phyloP scores from a whole-genome alignment of 306 rosid species.

The Lathyrus sativus region DNA sequence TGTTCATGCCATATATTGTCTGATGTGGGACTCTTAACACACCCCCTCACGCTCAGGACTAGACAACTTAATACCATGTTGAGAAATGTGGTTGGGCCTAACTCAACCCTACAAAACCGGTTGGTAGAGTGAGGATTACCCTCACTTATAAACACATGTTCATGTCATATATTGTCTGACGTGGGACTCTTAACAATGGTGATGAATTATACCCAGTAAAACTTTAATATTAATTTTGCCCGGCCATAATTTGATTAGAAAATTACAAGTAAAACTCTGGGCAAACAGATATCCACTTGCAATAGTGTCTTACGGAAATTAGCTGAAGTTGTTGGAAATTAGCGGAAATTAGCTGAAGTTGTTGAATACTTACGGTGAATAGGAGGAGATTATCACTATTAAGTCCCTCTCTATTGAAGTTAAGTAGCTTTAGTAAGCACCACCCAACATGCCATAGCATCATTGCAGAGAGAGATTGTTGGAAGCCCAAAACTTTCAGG shows the following conservation, averaged over 20 bases:
- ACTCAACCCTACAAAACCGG: too few species aligned
- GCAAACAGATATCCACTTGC: neutral
- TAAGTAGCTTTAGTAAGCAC: constrained; percentile 71
- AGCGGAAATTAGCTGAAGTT: constrained; percentile 34
- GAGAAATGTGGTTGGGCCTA: too few species aligned
- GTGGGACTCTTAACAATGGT: too few species aligned
- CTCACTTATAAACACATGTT: too few species aligned
- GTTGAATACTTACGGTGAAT: constrained; percentile 59
- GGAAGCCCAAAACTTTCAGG: constrained; percentile 68
- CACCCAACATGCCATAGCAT: constrained; percentile 78
- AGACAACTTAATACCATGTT: too few species aligned
- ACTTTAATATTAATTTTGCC: constrained; percentile 4
- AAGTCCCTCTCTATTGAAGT: constrained; percentile 46
- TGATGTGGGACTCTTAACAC: too few species aligned
- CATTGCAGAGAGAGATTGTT: constrained; percentile 57
- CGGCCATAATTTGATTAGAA: constrained; percentile 1
- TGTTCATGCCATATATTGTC: too few species aligned
- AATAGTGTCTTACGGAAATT: constrained; percentile 33
- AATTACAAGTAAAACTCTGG: neutral
- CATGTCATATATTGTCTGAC: too few species aligned
- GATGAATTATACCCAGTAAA: too few species aligned
- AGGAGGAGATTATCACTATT: constrained; percentile 48
- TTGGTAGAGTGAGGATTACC: too few species aligned
- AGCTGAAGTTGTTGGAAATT: constrained; percentile 34
- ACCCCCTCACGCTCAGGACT: too few species aligned